Evolutionary conservation across 805 yeast species (phyloP).

Genomic region (Gaillardinia entomophila): DNA sequence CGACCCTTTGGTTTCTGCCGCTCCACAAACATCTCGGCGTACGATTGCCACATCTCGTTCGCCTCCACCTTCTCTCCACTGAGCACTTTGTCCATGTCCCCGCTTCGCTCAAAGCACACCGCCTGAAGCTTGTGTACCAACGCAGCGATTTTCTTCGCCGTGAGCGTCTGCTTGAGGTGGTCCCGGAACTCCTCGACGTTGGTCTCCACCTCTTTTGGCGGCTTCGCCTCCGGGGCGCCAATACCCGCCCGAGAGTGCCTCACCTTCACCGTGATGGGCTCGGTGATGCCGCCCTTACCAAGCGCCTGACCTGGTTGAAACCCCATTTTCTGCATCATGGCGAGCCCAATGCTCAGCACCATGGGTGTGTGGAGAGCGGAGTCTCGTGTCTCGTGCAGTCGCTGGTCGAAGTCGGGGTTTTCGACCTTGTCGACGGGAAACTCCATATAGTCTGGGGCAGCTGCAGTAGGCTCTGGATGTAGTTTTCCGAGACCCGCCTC

Average conservation of each 20-base stretch:
- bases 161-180: conserved; percentile 9
- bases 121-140: conserved; percentile 29
- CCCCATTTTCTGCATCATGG: conserved; percentile 59
- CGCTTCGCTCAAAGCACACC: conserved; percentile 36
- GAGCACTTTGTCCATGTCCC: conserved; percentile 25
- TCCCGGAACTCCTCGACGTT: conserved; percentile 9
- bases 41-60: conserved; percentile 39
- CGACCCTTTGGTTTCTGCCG: not conserved
- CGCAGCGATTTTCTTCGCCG: conserved; percentile 5
- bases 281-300: conserved; percentile 24
- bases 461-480: no score
- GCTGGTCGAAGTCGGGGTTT: no score
- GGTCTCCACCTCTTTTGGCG: conserved; percentile 4
- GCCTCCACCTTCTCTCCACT: no score
- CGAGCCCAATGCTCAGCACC: conserved; percentile 40
- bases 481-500: no score
- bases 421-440: no score
- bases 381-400: no score
- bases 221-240: conserved; percentile 8
- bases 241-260: conserved; percentile 15
- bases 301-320: conserved; percentile 42
- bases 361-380: no score
- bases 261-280: conserved; percentile 22
- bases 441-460: no score
- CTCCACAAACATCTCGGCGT: conserved; percentile 5